Evolutionary conservation across 2,329 filamentous ascomycete species (phyloP), one percentile per base, ranked within the genome.

Genomic region (Cladosporium colombiae): DNA sequence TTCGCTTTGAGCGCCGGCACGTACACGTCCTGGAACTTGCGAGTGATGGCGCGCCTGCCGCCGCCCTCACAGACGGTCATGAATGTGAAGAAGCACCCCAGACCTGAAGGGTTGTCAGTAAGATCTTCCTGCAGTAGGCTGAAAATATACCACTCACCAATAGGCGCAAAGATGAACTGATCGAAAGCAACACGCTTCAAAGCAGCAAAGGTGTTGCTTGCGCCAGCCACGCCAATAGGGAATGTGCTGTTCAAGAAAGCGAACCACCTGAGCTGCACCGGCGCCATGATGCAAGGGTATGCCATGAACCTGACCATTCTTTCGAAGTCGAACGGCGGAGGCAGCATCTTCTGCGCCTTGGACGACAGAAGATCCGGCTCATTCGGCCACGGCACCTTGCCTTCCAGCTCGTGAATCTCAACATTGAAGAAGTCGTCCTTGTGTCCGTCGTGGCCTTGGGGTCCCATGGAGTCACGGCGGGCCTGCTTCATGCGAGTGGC

Each of bases 21-120:
- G 77, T 97, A 99, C 80, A 98, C 93, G 76, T 97, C 94, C 74
- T 91, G 86, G 73, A 99, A 89, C 83, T 99, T 99, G 76, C 89
- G 86, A 68, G 84, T 81, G 59, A 99, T 85, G 8, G 91, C 93
- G 67, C 91, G 85, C 73, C 86, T 88, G 35, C 93, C 92, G 66
- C 95, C 95, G 29, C 95, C 95, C 80, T 99, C 95, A 14, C 94
- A 91, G 18, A 98, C 80, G 0, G 95, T 98, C 94, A 99, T 98
- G 79, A 90, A 94, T 0, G 91, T 93, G 78, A 98, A 99, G 83
- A 99, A 99, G 71, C 86, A 85, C 16, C 86, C 91, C 65, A 99
- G 86, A 81, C 91, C 86, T 88, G 70, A 16, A 21, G 16, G 11
- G 67, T 63, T 58, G 53, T 65, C 46, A 65, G 63, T 37, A 33